Conservation (phyloP, 2,329 filamentous ascomycete genomes). For the Didymella glomerata region DNA sequence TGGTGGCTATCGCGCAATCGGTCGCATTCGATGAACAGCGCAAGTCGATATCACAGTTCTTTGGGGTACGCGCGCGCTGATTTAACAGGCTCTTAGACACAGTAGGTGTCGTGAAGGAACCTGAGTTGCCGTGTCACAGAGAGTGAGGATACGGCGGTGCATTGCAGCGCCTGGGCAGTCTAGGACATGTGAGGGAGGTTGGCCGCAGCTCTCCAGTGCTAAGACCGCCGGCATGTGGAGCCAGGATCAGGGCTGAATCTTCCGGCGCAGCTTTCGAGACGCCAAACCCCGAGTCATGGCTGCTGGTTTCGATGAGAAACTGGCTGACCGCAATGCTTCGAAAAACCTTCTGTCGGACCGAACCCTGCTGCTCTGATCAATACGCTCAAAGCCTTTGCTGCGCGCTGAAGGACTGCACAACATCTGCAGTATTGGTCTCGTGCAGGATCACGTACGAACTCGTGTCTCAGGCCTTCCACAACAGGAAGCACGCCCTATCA, state of each 20-base stretch:
- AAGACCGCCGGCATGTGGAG: conserved; percentile 15
- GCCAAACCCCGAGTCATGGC: conserved; percentile 3
- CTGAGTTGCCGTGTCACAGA: conserved; percentile 1
- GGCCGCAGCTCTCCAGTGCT: conserved; percentile 12
- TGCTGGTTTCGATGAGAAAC: background rate
- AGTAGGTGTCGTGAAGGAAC: conserved; percentile 4
- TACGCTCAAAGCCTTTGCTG: background rate
- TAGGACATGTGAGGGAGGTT: conserved; percentile 16
- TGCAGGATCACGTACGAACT: background rate
- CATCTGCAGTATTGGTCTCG: background rate
- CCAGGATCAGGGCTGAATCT: conserved; percentile 13
- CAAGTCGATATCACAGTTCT: conserved; percentile 2
- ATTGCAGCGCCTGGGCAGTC: conserved; percentile 13
- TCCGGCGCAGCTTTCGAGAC: conserved; percentile 14
- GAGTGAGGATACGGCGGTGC: conserved; percentile 3
- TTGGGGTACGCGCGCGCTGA: background rate
- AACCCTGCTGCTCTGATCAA: background rate
- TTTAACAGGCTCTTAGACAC: background rate
- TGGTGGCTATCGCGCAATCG: conserved; percentile 7
- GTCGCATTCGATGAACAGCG: conserved; percentile 1
- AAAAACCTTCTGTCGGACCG: conserved; percentile 4
- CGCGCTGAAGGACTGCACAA: background rate
- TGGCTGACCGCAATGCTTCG: conserved; percentile 4
- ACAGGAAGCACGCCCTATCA: conserved; percentile 8
- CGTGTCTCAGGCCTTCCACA: conserved; percentile 10